Evolutionary conservation across 2,329 filamentous ascomycete genomes (phyloP).

Genomic region (Microcyclospora pomicola): DNA sequence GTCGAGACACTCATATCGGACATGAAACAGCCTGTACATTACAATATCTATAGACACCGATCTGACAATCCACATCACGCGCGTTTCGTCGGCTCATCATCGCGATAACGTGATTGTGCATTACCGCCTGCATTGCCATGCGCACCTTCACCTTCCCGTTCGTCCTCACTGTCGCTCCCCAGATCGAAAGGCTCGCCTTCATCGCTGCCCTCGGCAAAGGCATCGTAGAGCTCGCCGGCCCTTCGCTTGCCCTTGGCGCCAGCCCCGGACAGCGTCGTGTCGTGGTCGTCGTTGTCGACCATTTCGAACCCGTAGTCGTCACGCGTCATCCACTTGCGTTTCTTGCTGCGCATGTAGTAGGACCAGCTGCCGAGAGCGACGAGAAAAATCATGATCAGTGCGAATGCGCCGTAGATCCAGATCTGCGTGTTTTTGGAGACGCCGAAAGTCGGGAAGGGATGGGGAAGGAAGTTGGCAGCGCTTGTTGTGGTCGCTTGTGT

Average conservation of each 20-base stretch:
- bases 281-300: slow-evolving; percentile 62
- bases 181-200: slow-evolving; percentile 36
- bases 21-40: too few species aligned
- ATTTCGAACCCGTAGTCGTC: slow-evolving; percentile 93
- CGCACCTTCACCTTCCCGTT: background rate
- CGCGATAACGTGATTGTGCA: background rate
- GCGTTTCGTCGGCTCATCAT: background rate
- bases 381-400: slow-evolving; percentile 78
- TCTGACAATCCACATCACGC: too few species aligned
- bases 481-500: slow-evolving; percentile 18
- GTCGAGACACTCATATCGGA: too few species aligned
- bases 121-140: background rate
- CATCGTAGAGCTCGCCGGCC: slow-evolving; percentile 90
- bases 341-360: slow-evolving; percentile 58
- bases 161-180: background rate
- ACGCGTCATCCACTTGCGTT: slow-evolving; percentile 44
- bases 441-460: slow-evolving; percentile 80
- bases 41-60: too few species aligned
- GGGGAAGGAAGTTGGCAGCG: slow-evolving; percentile 54
- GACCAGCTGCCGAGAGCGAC: slow-evolving; percentile 59
- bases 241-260: slow-evolving; percentile 40
- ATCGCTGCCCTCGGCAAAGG: slow-evolving; percentile 87
- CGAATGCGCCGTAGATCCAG: slow-evolving; percentile 83
- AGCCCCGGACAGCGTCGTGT: slow-evolving; percentile 36
- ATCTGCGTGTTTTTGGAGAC: slow-evolving; percentile 74